Conservation (phyloP, 2,329 filamentous ascomycete species). For the Diplocarpon mali region DNA sequence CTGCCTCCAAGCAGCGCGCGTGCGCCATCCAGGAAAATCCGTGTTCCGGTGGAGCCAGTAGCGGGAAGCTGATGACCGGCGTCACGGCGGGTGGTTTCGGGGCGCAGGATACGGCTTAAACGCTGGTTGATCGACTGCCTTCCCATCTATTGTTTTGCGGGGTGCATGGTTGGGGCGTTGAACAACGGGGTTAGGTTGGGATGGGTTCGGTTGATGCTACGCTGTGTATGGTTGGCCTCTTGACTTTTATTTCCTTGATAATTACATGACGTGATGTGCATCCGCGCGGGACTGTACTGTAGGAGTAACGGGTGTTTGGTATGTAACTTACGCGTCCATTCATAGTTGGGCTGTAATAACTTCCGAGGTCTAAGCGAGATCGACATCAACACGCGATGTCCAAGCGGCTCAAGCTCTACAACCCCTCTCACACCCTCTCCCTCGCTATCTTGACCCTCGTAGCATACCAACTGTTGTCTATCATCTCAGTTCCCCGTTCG, state of each 20-base stretch:
- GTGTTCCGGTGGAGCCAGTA: constrained; percentile 44
- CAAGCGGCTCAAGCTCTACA: too few species aligned
- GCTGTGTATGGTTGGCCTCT: constrained; percentile 2
- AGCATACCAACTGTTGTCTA: too few species aligned
- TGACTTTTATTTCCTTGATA: not conserved
- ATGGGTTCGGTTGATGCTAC: not conserved
- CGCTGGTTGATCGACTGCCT: not conserved
- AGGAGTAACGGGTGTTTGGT: too few species aligned
- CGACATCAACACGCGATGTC: too few species aligned
- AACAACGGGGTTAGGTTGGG: not conserved
- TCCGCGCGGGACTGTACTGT: too few species aligned
- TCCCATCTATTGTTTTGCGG: not conserved
- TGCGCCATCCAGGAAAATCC: constrained; percentile 50
- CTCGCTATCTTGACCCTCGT: too few species aligned
- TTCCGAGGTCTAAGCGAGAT: too few species aligned
- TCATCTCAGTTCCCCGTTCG: too few species aligned
- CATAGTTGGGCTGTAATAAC: too few species aligned
- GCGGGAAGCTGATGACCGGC: constrained; percentile 30
- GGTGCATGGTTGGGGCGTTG: not conserved
- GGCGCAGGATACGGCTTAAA: constrained; percentile 26
- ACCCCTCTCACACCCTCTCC: too few species aligned
- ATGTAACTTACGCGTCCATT: too few species aligned
- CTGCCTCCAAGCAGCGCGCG: constrained; percentile 42
- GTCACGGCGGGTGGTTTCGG: constrained; percentile 38
- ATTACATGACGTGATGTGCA: too few species aligned